A percentile compares a stretch with the other conserved stretches of the same genome.
Conservation (phyloP, 78 protist species). For the Dictyostelium discoideum region DNA sequence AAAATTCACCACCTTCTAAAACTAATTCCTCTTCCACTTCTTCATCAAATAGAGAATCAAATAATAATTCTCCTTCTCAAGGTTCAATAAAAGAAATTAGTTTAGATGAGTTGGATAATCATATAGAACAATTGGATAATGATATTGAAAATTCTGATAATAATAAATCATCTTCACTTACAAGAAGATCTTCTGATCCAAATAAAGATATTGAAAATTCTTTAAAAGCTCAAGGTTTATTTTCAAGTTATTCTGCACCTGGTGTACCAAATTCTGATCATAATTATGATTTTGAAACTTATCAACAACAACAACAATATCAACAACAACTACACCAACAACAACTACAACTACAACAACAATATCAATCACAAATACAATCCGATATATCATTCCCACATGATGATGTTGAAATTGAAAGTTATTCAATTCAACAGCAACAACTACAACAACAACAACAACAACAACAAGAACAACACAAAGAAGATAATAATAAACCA, state of each 20-base stretch:
- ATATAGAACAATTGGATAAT: neutral
- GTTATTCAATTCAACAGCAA: neutral
- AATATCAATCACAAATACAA: neutral
- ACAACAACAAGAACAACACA: neutral
- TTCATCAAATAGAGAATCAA: neutral
- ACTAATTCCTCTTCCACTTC: neutral
- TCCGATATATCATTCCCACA: neutral
- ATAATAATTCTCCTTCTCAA: neutral
- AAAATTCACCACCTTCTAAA: neutral
- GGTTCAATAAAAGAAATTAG: constrained; percentile 5
- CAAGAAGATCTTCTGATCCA: constrained; percentile 64
- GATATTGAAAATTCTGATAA: neutral
- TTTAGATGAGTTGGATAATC: neutral
- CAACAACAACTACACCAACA: neutral
- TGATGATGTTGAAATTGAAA: neutral
- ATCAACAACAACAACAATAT: constrained; percentile 1
- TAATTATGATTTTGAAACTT: neutral
- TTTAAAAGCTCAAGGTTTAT: neutral
- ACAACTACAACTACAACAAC: neutral
- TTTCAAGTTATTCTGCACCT: constrained; percentile 56
- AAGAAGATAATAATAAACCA: neutral
- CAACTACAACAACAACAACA: neutral
- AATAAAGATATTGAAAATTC: neutral
- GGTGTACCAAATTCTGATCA: constrained; percentile 3
- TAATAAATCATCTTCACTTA: neutral